Percentiles rank a stretch among this genome's conserved stretches.
These are phyloP conservation scores for Saccharomycopsis sp. DNA, from an alignment of 805 yeast species.

Conservation along the genomic window DNA sequence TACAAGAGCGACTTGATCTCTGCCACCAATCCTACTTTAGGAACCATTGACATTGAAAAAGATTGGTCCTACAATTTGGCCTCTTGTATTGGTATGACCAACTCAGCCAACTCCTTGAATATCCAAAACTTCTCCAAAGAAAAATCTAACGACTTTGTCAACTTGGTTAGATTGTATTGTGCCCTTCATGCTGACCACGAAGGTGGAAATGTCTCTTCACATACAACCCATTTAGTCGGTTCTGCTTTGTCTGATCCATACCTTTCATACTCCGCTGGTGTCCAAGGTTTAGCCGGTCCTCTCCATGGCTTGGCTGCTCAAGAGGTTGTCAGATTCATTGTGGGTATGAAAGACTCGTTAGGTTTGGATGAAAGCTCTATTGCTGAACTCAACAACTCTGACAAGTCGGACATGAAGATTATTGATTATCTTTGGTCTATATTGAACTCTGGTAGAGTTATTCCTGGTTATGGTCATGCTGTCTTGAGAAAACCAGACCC, in stretches of 20 bases:
- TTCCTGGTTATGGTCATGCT: slow-evolving; percentile 88
- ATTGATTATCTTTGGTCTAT: slow-evolving; percentile 65
- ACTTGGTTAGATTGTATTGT: slow-evolving; percentile 64
- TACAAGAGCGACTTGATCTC: slow-evolving; percentile 31
- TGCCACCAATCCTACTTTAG: slow-evolving; percentile 47
- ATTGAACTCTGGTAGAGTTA: slow-evolving; percentile 66
- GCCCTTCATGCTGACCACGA: slow-evolving; percentile 78
- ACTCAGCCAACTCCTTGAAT: slow-evolving; percentile 31
- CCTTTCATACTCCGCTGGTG: slow-evolving; percentile 70
- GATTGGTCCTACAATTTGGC: slow-evolving; percentile 76
- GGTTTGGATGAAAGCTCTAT: slow-evolving; percentile 20
- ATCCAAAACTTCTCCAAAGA: slow-evolving; percentile 27
- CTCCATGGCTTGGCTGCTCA: slow-evolving; percentile 82
- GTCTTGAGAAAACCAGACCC: slow-evolving; percentile 81
- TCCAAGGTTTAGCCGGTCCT: slow-evolving; percentile 82
- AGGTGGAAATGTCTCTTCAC: slow-evolving; percentile 82
- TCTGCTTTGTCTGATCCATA: slow-evolving; percentile 74
- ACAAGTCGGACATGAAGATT: slow-evolving; percentile 41
- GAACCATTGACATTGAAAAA: slow-evolving; percentile 43
- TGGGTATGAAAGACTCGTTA: slow-evolving; percentile 44
- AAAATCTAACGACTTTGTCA: slow-evolving; percentile 53
- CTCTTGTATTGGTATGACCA: slow-evolving; percentile 49
- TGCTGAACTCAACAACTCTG: slow-evolving; percentile 17
- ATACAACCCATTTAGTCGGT: slow-evolving; percentile 76
- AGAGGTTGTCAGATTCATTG: slow-evolving; percentile 71